Evolutionary conservation across 805 yeast species (phyloP).

Genomic region (Candida verbasci): DNA sequence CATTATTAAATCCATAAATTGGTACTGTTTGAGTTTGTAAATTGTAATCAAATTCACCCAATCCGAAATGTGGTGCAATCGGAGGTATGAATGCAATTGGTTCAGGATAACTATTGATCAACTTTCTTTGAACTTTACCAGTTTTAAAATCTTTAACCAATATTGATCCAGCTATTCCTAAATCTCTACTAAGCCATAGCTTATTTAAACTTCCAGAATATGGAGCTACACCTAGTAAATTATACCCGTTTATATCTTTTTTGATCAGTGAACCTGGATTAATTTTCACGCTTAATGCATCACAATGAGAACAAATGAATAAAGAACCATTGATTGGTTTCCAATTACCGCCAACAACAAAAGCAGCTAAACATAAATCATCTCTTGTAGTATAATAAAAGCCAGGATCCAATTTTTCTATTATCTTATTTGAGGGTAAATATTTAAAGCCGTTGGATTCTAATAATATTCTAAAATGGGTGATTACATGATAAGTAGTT

Average conservation of each 20-base stretch:
- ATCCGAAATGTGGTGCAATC: constrained; percentile 36
- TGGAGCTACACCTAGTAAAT: constrained; percentile 36
- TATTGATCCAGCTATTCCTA: constrained; percentile 38
- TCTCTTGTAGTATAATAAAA: constrained; percentile 26
- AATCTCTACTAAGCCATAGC: constrained; percentile 39
- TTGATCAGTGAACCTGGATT: constrained; percentile 22
- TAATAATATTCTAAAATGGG: constrained; percentile 19
- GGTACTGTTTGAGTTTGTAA: constrained; percentile 38
- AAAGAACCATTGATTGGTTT: constrained; percentile 58
- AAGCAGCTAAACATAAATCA: constrained; percentile 33
- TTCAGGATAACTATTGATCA: constrained; percentile 29
- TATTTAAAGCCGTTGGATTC: constrained; percentile 24
- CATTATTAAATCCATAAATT: constrained; percentile 24
- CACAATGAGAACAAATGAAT: constrained; percentile 53
- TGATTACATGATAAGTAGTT: constrained; percentile 36
- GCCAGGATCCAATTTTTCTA: constrained; percentile 15
- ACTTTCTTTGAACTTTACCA: constrained; percentile 19
- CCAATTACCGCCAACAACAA: constrained; percentile 36
- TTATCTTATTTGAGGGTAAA: constrained; percentile 18
- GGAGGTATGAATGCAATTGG: constrained; percentile 38
- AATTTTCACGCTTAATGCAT: constrained; percentile 33
- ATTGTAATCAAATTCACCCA: constrained; percentile 24
- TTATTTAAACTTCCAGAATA: constrained; percentile 33
- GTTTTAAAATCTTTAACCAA: constrained; percentile 16
- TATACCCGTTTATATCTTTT: constrained; percentile 27